Evolutionary conservation across 2,329 filamentous ascomycete genomes (phyloP).

Genomic region (Claviceps quebecensis): DNA sequence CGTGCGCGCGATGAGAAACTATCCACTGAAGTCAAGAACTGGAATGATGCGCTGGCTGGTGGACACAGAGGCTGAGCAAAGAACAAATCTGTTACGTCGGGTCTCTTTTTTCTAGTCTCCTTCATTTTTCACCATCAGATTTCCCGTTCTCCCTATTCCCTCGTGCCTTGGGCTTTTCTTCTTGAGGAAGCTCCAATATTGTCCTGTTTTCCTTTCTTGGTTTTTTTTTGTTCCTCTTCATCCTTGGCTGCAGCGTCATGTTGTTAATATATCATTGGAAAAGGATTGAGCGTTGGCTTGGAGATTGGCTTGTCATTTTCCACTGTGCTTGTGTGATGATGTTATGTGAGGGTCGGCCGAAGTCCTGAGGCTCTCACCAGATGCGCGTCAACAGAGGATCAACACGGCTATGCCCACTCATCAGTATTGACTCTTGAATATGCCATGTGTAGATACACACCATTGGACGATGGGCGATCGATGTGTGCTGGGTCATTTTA

Average conservation of each 20-base stretch:
- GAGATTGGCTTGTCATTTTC: neutral
- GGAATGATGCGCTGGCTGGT: neutral
- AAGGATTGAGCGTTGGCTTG: neutral
- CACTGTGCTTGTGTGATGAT: neutral
- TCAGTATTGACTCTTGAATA: too few species aligned
- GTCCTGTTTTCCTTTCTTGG: neutral
- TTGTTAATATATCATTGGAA: neutral
- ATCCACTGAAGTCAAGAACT: constrained; percentile 5
- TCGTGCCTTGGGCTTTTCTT: constrained; percentile 8
- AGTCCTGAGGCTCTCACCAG: too few species aligned
- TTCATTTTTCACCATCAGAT: neutral
- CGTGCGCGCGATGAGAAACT: constrained; percentile 10
- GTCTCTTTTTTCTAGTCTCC: constrained; percentile 1
- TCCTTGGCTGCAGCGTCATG: neutral
- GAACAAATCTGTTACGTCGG: neutral
- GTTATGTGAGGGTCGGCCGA: neutral
- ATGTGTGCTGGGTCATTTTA: too few species aligned
- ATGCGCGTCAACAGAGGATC: too few species aligned
- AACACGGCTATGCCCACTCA: too few species aligned
- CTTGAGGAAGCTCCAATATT: neutral
- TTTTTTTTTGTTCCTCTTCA: neutral
- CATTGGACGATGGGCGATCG: too few species aligned
- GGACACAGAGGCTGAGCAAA: neutral
- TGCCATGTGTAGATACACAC: too few species aligned
- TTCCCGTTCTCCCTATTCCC: constrained; percentile 2